Evolutionary conservation across 345 rosid genomes (phyloP), one percentile per base, ranked within the genome.

Genomic region (Mallotus nudiflorus): DNA sequence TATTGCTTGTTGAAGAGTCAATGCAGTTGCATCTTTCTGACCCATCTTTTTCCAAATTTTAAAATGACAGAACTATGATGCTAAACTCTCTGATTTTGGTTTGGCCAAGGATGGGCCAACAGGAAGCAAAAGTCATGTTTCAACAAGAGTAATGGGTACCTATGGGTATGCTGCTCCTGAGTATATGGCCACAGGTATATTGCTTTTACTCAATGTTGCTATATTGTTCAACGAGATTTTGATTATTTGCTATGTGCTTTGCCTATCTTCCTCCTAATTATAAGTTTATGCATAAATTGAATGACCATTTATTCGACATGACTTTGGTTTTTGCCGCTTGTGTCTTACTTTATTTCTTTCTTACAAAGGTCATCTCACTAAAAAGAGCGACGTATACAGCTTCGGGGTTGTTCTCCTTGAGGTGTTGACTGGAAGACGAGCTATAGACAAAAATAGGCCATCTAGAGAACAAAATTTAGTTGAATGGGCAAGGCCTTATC

Each of bases 151-250:
- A 71, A 77, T 77, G 81, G 81, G 81, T 11, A 77, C 81, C 56
- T 67, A 67, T 25, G 81, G 81, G 22, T 77, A 77, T 57, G 81
- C 81, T 48, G 81, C 81, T 52, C 81, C 81, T 14, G 81, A 77
- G 60, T 77, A 77, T 42, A 63, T 77, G 81, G 81, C 77, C 10
- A 77, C 81, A 62, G 81, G 80, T 76, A 60, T 50, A 12, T 50
- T 54, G 29, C 54, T 31, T 42, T 51, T 27, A 16, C 40, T 40
- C 66, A n/a, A n/a, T 55, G 28, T 31, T 54, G n/a, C 31, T 52
- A 42, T 29, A 9, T 52, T 39, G 44, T 15, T 3, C 46, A 25
- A 33, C 4, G 6, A 33, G 37, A 33, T 2, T 33, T 33, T 33
- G 37, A 33, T 33, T 33, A 2, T 33, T 6, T 33, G 3, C 37